These are phyloP conservation scores for Chytriomyces hyalinus DNA, from an alignment of 192 early-diverging fungal species.

Conservation along the genomic window DNA sequence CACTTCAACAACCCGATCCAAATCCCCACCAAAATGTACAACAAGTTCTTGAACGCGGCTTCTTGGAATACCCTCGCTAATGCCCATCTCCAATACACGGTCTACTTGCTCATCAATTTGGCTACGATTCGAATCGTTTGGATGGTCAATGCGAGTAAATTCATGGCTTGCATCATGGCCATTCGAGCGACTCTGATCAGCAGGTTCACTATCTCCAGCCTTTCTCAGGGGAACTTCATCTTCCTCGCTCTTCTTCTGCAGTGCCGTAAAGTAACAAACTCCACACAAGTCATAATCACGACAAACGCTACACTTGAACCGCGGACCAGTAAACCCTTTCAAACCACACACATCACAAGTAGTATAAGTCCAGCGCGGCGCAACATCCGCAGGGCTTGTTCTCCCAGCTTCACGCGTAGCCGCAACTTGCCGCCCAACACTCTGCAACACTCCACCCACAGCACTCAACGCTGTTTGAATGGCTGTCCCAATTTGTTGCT, in stretches of 20 bases:
- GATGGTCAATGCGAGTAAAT: constrained; percentile 8
- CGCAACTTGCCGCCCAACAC: too few relatives aligned
- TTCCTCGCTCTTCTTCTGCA: neutral
- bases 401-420: too few relatives aligned
- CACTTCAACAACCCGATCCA: constrained; percentile 29
- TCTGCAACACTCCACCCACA: neutral
- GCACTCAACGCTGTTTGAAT: neutral
- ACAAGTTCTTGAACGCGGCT: constrained; percentile 15
- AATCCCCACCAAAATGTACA: constrained; percentile 22
- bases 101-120: constrained; percentile 5
- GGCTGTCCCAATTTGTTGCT: neutral
- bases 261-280: neutral
- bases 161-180: neutral
- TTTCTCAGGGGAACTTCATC: too few relatives aligned
- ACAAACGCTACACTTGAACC: neutral
- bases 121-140: neutral
- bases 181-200: too few relatives aligned
- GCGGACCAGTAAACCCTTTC: neutral
- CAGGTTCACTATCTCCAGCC: neutral
- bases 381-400: too few relatives aligned
- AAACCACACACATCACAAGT: constrained; percentile 1
- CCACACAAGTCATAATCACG: neutral
- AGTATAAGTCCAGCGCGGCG: neutral
- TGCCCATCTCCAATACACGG: constrained; percentile 23
- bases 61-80: neutral